These are phyloP conservation scores for Coemansia sp. DNA, from an alignment of 192 early-diverging fungal species.

Conservation along the genomic window DNA sequence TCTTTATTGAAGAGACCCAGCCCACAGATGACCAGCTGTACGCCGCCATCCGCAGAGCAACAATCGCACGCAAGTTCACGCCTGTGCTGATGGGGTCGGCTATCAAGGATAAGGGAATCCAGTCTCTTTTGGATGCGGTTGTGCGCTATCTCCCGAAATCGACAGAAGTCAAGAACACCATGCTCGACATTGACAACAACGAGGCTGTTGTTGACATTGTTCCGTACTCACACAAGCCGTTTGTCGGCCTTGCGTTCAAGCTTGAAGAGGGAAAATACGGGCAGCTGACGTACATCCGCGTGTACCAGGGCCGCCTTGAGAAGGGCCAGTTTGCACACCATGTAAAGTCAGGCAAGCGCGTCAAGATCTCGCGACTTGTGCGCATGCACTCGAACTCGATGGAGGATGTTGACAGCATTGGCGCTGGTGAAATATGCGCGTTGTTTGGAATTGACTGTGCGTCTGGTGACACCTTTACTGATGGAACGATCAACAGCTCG, in stretches of 20 bases:
- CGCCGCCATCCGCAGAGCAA: conserved; percentile 75
- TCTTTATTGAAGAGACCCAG: conserved; percentile 75
- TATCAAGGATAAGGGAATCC: conserved; percentile 83
- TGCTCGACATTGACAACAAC: conserved; percentile 67
- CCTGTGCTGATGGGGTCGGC: conserved; percentile 85
- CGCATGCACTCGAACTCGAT: conserved; percentile 99
- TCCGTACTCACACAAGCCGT: conserved; percentile 69
- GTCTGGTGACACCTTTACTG: conserved; percentile 95
- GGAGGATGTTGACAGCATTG: conserved; percentile 93
- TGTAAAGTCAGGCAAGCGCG: conserved; percentile 84
- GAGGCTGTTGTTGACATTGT: conserved; percentile 63
- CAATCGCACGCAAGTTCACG: conserved; percentile 76
- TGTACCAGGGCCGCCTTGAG: conserved; percentile 90
- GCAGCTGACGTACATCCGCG: conserved; percentile 94
- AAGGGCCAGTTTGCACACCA: conserved; percentile 90
- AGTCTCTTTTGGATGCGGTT: conserved; percentile 73
- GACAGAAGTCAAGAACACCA: conserved; percentile 69
- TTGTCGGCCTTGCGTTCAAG: conserved; percentile 86
- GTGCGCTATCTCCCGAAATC: conserved; percentile 71
- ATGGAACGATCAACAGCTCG: conserved; percentile 76
- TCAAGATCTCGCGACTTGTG: conserved; percentile 93
- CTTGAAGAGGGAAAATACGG: conserved; percentile 94
- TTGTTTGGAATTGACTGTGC: conserved; percentile 98
- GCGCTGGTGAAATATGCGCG: conserved; percentile 96
- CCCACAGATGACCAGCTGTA: conserved; percentile 70